Base-by-base conservation (phyloP, 768 basidiomycete genomes). In the Rhizopogon salebrosus region DNA sequence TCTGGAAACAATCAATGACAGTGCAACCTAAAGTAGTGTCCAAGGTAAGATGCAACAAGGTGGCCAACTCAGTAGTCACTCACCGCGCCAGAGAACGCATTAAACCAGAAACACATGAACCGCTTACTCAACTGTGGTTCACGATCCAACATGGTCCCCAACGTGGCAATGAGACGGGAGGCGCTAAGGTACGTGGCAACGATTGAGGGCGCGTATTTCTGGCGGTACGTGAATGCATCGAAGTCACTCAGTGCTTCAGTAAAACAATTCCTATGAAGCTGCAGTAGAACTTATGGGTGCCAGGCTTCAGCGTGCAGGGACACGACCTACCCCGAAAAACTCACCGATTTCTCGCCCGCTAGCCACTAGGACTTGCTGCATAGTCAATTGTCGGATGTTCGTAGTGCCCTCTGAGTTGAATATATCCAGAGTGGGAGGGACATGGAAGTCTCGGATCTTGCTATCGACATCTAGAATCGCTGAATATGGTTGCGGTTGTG, bases 41-140 rank as follows among this genome's bases (percentile, higher is more conserved):
- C 41, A 22, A 38, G 41, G 39, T 26, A 55, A 45, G 13, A 54
- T 53, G 35, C 9, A 27, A 16, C n/a, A 11, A 58, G 38, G 14
- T 31, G n/a, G 8, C 13, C 22, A 31, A 48, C 31, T 39, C 34
- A 29, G 13, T 27, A 42, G 39, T 55, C 39, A 73, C 84, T 67
- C 63, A 86, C 86, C 54, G 82, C 82, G 7, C 83, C 83, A 40
- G 86, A 86, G 63, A 86, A 87, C 18, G 80, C 74, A 60, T 89
- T 86, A 54, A 84, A 83, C 87, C 87, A 90, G 60, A 86, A 81
- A 63, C 82, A 79, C 65, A 85, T 75, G 58, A 86, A 84, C 27
- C 87, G 76, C 48, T 77, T 77, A 56, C 80, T 81, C 46, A 88
- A 66, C 57, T 83, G 78, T 7, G 80, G 77, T 62, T 85, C 80